A percentile compares a stretch with the other conserved stretches of the same genome.
phyloP scores from a whole-genome alignment of 139 green algal genomes.

The Astrephomene gubernaculifera region DNA sequence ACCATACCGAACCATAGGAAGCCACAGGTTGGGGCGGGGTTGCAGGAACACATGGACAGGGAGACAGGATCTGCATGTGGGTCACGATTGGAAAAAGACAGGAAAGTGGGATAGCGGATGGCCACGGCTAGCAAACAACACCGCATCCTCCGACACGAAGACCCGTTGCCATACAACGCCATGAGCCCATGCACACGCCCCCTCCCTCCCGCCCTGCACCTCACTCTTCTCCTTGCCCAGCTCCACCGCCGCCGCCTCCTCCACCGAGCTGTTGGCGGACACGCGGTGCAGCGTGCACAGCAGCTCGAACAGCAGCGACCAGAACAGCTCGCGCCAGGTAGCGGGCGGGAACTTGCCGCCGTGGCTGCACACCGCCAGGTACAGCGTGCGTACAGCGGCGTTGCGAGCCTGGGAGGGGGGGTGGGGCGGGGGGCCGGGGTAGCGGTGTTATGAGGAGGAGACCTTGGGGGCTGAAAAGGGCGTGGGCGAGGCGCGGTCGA shows the following conservation, averaged over 20 bases:
- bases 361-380: constrained; percentile 83
- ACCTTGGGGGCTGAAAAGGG: neutral
- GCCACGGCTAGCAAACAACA: too few species aligned
- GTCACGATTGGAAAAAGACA: too few species aligned
- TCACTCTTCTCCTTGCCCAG: constrained; percentile 78
- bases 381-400: constrained; percentile 86
- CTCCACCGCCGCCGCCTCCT: constrained; percentile 73
- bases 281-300: constrained; percentile 78
- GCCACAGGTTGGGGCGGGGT: too few species aligned
- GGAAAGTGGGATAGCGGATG: too few species aligned
- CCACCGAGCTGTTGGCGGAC: constrained; percentile 62
- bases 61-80: too few species aligned
- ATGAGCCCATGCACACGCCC: neutral
- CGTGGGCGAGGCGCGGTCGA: too few species aligned
- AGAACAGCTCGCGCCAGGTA: constrained; percentile 75
- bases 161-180: too few species aligned
- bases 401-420: constrained; percentile 85
- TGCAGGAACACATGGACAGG: too few species aligned
- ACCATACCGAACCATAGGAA: too few species aligned
- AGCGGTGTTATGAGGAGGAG: neutral
- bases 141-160: too few species aligned
- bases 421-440: neutral
- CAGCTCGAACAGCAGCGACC: constrained; percentile 87
- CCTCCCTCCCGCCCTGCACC: neutral
- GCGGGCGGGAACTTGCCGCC: constrained; percentile 64